Percentiles rank a stretch among this genome's conserved stretches.
These are phyloP conservation scores for Nigrospora oryzae DNA, from an alignment of 2,329 filamentous ascomycete species.

Conservation along the genomic window DNA sequence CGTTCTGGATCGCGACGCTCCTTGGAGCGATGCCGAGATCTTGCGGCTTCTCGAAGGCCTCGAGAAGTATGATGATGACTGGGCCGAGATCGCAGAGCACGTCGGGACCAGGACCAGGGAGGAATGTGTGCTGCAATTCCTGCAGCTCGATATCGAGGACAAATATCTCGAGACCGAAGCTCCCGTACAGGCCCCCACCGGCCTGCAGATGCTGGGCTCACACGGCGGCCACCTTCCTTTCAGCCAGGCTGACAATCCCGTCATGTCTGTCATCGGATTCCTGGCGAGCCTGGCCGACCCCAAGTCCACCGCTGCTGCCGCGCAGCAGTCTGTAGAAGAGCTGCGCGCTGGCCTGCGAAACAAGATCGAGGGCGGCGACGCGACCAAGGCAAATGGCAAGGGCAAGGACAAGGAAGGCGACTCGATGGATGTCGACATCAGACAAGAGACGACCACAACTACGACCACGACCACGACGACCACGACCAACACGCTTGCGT, in stretches of 20 bases:
- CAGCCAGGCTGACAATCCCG: conserved; percentile 87
- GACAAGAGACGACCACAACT: conserved; percentile 42
- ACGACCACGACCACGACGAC: conserved; percentile 40
- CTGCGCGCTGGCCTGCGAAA: conserved; percentile 73
- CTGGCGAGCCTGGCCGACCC: conserved; percentile 87
- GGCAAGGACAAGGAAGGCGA: conserved; percentile 48
- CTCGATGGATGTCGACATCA: conserved; percentile 56
- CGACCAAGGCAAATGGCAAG: conserved; percentile 42
- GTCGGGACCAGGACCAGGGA: conserved; percentile 87
- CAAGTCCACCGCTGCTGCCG: conserved; percentile 80
- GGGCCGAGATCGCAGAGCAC: conserved; percentile 86
- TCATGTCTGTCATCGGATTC: conserved; percentile 94
- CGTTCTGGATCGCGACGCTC: conserved; percentile 72
- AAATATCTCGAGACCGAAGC: conserved; percentile 83
- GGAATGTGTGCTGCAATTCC: conserved; percentile 93
- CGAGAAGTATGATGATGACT: conserved; percentile 91
- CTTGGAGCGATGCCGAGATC: conserved; percentile 86
- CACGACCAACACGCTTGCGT: conserved; percentile 49
- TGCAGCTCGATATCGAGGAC: conserved; percentile 95
- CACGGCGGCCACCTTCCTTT: conserved; percentile 79
- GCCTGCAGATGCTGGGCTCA: conserved; percentile 59
- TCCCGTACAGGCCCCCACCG: conserved; percentile 40
- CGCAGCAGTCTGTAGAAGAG: conserved; percentile 78
- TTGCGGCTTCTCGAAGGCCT: conserved; percentile 84
- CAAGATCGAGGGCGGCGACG: conserved; percentile 57